These are phyloP conservation scores for Erythrophleum ivorense DNA, from an alignment of 331 rosid genomes.

Conservation along the genomic window DNA sequence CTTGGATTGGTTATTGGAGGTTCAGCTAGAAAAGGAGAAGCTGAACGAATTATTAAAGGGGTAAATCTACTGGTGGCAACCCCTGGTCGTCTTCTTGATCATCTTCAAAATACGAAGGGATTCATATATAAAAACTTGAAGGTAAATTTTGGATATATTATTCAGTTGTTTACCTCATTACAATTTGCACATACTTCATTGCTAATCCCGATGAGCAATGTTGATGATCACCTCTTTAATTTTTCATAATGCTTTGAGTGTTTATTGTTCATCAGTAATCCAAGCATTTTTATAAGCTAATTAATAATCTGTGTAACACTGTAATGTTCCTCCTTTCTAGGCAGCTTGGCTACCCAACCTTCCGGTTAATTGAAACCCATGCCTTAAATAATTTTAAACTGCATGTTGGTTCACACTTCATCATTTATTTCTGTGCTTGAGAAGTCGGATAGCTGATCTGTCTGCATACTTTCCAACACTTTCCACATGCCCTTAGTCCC, in stretches of 20 bases:
- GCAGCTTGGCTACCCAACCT: constrained; percentile 15
- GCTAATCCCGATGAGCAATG: neutral
- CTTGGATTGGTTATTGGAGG: constrained; percentile 89
- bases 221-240: constrained; percentile 18
- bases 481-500: neutral
- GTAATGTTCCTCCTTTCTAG: neutral
- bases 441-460: constrained; percentile 6
- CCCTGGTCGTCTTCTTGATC: constrained; percentile 97
- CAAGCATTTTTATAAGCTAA: neutral
- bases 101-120: constrained; percentile 86
- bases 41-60: constrained; percentile 80
- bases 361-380: neutral
- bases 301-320: neutral
- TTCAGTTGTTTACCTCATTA: neutral
- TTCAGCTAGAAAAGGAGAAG: constrained; percentile 81
- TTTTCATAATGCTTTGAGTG: neutral
- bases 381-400: neutral
- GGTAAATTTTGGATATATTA: constrained; percentile 44
- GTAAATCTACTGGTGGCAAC: constrained; percentile 81
- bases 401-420: constrained; percentile 11
- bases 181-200: neutral
- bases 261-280: neutral
- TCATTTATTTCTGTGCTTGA: constrained; percentile 13
- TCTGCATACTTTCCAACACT: constrained; percentile 3
- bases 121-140: constrained; percentile 71